Evolutionary conservation across 2,329 filamentous ascomycete species (phyloP).

Genomic region (Aspergillus pseudoglaucus): DNA sequence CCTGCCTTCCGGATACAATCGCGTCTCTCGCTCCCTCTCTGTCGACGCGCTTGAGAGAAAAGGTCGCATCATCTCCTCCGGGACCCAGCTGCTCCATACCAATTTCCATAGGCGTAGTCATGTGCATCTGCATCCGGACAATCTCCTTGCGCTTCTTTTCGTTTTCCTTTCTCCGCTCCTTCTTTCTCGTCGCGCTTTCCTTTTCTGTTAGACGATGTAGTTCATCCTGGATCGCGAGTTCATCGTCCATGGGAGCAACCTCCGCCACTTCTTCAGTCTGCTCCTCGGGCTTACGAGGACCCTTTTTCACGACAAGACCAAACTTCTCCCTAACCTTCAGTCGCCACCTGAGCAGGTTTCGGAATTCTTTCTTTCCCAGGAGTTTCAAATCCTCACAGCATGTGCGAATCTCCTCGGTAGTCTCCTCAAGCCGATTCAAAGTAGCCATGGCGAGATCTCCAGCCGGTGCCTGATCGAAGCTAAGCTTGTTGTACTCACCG

Average conservation of each 20-base stretch:
- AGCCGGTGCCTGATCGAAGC: slow-evolving; percentile 71
- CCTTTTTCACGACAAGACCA: slow-evolving; percentile 73
- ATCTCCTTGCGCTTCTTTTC: slow-evolving; percentile 93
- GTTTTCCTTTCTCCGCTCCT: slow-evolving; percentile 79
- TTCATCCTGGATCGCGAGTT: slow-evolving; percentile 82
- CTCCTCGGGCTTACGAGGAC: slow-evolving; percentile 41
- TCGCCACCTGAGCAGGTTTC: slow-evolving; percentile 80
- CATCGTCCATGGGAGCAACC: slow-evolving; percentile 88
- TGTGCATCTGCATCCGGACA: slow-evolving; percentile 93
- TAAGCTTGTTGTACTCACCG: slow-evolving; percentile 74
- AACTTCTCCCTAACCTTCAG: slow-evolving; percentile 85
- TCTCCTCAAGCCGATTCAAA: slow-evolving; percentile 77
- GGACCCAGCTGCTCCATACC: slow-evolving; percentile 81
- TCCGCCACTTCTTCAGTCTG: slow-evolving; percentile 69
- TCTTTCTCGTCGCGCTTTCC: slow-evolving; percentile 69
- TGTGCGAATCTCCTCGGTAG: slow-evolving; percentile 70
- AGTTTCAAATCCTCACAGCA: slow-evolving; percentile 83
- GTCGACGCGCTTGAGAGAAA: slow-evolving; percentile 75
- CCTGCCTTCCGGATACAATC: slow-evolving; percentile 73
- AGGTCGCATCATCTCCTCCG: slow-evolving; percentile 74
- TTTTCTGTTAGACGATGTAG: slow-evolving; percentile 75
- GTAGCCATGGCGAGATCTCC: slow-evolving; percentile 82
- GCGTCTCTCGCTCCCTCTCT: slow-evolving; percentile 63
- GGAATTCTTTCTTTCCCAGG: slow-evolving; percentile 89
- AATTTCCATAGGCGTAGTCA: slow-evolving; percentile 93